Evolutionary conservation across 2,329 filamentous ascomycete species (phyloP), one percentile per base, ranked within the genome.

Genomic region (Fusarium oxysporum): DNA sequence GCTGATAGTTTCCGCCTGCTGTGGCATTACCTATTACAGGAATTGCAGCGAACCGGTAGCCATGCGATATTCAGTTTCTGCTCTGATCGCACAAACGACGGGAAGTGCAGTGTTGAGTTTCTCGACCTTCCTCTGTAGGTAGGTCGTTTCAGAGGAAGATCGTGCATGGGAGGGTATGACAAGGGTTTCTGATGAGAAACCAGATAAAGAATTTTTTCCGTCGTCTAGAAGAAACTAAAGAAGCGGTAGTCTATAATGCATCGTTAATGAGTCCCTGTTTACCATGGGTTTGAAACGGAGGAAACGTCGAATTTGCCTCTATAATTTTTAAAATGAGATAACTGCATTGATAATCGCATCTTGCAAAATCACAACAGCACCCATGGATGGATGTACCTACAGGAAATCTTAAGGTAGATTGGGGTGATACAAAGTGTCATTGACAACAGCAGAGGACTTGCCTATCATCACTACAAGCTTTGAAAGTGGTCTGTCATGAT

Each of bases 31-130:
- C 65, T 33, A 55, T 73, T 73, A 44, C 51, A 76, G 75, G 67
- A 77, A 77, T 75, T 73, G 71, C 73, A 65, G 75, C 75, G 75
- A 77, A 75, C 55, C 48, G 64, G 62, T 59, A 60, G 60, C 70
- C 61, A 72, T 67, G 65, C 57, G 57, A 61, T 58, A 33, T 59
- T 65, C 58, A 47, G 56, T 48, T 72, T 57, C 65, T 67, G 45
- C 50, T 48, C 41, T 56, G 35, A 54, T 28, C 25, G 56, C 17
- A 70, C 74, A 62, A 60, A 63, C 56, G 48, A 72, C 65, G 70
- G 56, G 65, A 59, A 65, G 37, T 65, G 65, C 48, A 28, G 70
- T 75, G 70, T 30, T 68, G 25, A 53, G 32, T 62, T 41, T 41
- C 47, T 63, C 33, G 50, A 74, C 71, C 59, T 73, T 72, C 58